Conservation (phyloP, 1,284 basidiomycete species). For the Moesziomyces parantarcticus region DNA sequence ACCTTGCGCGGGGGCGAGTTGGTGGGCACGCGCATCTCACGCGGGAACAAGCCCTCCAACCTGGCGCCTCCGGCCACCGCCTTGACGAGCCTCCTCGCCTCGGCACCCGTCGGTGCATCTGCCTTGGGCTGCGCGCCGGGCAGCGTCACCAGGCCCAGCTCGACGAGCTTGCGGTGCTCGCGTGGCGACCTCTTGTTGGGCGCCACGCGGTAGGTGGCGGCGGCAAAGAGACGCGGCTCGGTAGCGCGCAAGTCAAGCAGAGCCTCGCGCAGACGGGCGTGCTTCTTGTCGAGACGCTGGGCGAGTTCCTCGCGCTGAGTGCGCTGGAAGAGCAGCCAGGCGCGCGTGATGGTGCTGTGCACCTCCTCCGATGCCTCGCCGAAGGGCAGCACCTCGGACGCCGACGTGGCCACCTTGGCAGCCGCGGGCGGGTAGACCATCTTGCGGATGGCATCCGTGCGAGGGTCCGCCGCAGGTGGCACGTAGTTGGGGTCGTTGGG, state of each 20-base stretch:
- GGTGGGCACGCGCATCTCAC: slow-evolving; percentile 64
- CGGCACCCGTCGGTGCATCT: slow-evolving; percentile 44
- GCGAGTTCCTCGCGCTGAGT: slow-evolving; percentile 74
- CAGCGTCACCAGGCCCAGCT: slow-evolving; percentile 51
- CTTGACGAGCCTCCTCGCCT: slow-evolving; percentile 50
- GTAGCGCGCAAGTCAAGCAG: slow-evolving; percentile 40
- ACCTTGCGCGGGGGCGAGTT: slow-evolving; percentile 53
- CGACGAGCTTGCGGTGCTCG: slow-evolving; percentile 54
- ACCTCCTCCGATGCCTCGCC: slow-evolving; percentile 73
- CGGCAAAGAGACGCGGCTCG: slow-evolving; percentile 47
- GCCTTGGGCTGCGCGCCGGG: slow-evolving; percentile 17
- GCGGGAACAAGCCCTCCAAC: slow-evolving; percentile 62
- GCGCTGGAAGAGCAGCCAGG: slow-evolving; percentile 85
- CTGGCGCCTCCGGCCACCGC: slow-evolving; percentile 52
- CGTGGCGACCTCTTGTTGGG: slow-evolving; percentile 59
- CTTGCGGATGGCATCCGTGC: slow-evolving; percentile 59
- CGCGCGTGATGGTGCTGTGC: slow-evolving; percentile 91
- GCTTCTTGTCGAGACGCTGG: slow-evolving; percentile 49
- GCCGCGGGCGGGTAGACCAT: slow-evolving; percentile 58
- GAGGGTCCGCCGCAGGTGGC: slow-evolving; percentile 48
- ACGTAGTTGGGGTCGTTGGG: slow-evolving; percentile 64
- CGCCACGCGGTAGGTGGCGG: slow-evolving; percentile 56
- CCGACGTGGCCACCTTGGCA: slow-evolving; percentile 38
- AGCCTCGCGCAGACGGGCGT: slow-evolving; percentile 56
- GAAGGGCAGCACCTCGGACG: slow-evolving; percentile 38